Evolutionary conservation across 352 stramenopile species (phyloP).

Genomic region (Plasmopara halstedii): DNA sequence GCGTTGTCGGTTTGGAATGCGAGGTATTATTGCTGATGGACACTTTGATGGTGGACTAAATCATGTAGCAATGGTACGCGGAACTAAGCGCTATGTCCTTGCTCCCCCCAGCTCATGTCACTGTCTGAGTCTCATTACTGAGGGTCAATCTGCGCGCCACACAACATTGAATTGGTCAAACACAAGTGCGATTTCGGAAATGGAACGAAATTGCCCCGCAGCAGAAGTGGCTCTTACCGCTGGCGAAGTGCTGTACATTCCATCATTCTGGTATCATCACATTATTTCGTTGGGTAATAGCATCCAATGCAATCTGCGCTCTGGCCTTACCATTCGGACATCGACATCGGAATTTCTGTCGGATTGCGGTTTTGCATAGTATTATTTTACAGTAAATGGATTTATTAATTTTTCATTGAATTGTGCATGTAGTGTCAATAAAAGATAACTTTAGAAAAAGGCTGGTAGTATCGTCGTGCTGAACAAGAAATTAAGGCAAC

Average conservation of each 20-base stretch:
- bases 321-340: slow-evolving; percentile 29
- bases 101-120: slow-evolving; percentile 82
- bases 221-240: slow-evolving; percentile 89
- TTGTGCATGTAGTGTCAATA: slow-evolving; percentile 5
- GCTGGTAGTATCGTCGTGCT: not conserved
- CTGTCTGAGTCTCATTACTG: slow-evolving; percentile 67
- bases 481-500: slow-evolving; percentile 2
- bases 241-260: slow-evolving; percentile 93
- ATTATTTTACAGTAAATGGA: not conserved
- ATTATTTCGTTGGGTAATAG: slow-evolving; percentile 93
- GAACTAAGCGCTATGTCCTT: slow-evolving; percentile 90
- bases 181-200: slow-evolving; percentile 18
- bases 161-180: slow-evolving; percentile 90
- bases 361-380: slow-evolving; percentile 29
- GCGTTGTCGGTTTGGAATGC: slow-evolving; percentile 88
- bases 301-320: slow-evolving; percentile 92
- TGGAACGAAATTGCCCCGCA: slow-evolving; percentile 39
- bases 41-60: slow-evolving; percentile 93
- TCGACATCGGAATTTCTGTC: slow-evolving; percentile 29
- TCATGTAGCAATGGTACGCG: slow-evolving; percentile 88
- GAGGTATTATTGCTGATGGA: slow-evolving; percentile 87
- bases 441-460: not conserved
- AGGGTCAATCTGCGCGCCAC: slow-evolving; percentile 81
- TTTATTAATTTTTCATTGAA: not conserved
- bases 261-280: slow-evolving; percentile 93